Percentiles rank a stretch among this genome's conserved stretches.
Conservation (phyloP, 176 grass and related monocot genomes). For the Sorghum bicolor region DNA sequence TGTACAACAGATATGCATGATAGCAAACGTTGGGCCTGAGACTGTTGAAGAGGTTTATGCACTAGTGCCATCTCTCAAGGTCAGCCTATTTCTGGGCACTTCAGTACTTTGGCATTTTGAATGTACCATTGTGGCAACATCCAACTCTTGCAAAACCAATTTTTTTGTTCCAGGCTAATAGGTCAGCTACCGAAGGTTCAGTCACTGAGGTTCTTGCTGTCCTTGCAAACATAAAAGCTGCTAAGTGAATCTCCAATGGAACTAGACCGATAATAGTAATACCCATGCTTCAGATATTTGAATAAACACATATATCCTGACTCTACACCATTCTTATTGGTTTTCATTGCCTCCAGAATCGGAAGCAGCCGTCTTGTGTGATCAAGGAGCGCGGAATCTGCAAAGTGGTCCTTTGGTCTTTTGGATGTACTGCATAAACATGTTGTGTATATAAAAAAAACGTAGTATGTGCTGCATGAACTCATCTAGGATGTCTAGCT, state of each 20-base stretch:
- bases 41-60: slow-evolving; percentile 87
- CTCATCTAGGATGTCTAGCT: slow-evolving; percentile 12
- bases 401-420: not conserved
- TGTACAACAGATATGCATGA: slow-evolving; percentile 75
- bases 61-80: slow-evolving; percentile 91
- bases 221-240: slow-evolving; percentile 49
- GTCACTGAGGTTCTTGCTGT: slow-evolving; percentile 56
- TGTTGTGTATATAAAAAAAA: slow-evolving; percentile 26
- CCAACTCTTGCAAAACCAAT: not conserved
- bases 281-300: not conserved
- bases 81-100: slow-evolving; percentile 39
- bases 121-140: not conserved
- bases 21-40: slow-evolving; percentile 80
- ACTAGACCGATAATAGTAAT: slow-evolving; percentile 29
- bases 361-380: slow-evolving; percentile 5
- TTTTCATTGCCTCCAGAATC: not conserved
- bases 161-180: slow-evolving; percentile 46
- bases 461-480: not conserved
- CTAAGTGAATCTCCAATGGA: slow-evolving; percentile 43
- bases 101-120: not conserved
- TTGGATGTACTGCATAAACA: not conserved
- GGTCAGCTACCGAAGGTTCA: slow-evolving; percentile 49
- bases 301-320: slow-evolving; percentile 7
- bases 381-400: slow-evolving; percentile 5
- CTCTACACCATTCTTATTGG: not conserved